These are phyloP conservation scores for Kwoniella botswanensis DNA, from an alignment of 768 basidiomycete species.

Conservation along the genomic window DNA sequence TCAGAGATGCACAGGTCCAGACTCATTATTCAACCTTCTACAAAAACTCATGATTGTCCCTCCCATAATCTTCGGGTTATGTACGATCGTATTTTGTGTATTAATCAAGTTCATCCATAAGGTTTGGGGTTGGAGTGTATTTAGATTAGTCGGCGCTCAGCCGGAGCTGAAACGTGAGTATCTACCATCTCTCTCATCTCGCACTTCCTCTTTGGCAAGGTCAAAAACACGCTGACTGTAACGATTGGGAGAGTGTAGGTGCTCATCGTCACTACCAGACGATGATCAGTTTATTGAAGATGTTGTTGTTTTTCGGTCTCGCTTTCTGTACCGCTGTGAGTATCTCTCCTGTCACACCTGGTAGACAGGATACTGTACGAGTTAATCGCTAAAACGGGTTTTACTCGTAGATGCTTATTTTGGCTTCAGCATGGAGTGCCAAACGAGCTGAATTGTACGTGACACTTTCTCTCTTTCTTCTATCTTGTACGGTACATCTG, in stretches of 20 bases:
- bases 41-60: slow-evolving; percentile 42
- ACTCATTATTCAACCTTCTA: slow-evolving; percentile 36
- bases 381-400: not conserved
- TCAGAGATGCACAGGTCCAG: slow-evolving; percentile 38
- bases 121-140: slow-evolving; percentile 47
- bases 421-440: slow-evolving; percentile 31
- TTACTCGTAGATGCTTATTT: slow-evolving; percentile 28
- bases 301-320: slow-evolving; percentile 43
- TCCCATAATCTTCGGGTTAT: slow-evolving; percentile 42
- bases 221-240: not conserved
- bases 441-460: slow-evolving; percentile 43
- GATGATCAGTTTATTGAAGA: slow-evolving; percentile 42
- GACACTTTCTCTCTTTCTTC: not conserved
- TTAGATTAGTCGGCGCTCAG: slow-evolving; percentile 44
- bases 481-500: not conserved
- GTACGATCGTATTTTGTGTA: slow-evolving; percentile 31
- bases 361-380: not conserved
- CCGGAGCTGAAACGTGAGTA: slow-evolving; percentile 45
- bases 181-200: no score
- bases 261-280: slow-evolving; percentile 47
- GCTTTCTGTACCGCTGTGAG: slow-evolving; percentile 48
- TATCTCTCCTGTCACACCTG: not conserved
- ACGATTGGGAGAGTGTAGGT: slow-evolving; percentile 11
- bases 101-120: slow-evolving; percentile 29
- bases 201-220: no score